Evolutionary conservation across 2,329 filamentous ascomycete genomes (phyloP).

Genomic region (Aspergillus aculeatus): DNA sequence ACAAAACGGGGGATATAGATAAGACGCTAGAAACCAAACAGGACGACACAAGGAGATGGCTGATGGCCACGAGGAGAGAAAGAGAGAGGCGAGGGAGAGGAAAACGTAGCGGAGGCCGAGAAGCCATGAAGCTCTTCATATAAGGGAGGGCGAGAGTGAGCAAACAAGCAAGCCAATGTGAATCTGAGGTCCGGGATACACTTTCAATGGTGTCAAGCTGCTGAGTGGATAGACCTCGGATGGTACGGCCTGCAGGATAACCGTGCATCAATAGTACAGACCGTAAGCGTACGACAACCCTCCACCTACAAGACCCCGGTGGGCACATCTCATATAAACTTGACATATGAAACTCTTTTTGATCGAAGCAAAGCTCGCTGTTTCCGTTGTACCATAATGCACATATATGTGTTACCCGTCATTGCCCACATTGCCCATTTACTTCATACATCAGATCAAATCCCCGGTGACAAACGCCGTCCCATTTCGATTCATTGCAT

Average conservation of each 20-base stretch:
- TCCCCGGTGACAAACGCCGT: slow-evolving; percentile 15
- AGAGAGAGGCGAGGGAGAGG: neutral
- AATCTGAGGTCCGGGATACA: too few relatives aligned
- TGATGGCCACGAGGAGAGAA: neutral
- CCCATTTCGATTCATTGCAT: slow-evolving; percentile 24
- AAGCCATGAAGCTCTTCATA: neutral
- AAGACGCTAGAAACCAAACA: neutral
- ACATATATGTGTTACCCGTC: neutral
- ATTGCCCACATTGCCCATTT: neutral
- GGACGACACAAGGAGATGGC: neutral
- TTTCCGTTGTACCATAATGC: neutral
- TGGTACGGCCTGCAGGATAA: too few relatives aligned
- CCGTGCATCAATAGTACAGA: too few relatives aligned
- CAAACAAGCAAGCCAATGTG: neutral
- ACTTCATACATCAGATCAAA: slow-evolving; percentile 1
- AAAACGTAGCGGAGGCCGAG: neutral
- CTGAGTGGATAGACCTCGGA: too few relatives aligned
- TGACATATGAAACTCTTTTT: too few relatives aligned
- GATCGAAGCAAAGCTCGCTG: neutral
- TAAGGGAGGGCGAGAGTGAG: neutral
- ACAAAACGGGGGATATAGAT: neutral
- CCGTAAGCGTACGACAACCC: too few relatives aligned
- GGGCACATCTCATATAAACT: too few relatives aligned
- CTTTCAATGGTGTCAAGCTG: too few relatives aligned
- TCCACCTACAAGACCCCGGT: too few relatives aligned